Conservation (phyloP, 2,329 filamentous ascomycete species). For the Fusarium duplospermum region DNA sequence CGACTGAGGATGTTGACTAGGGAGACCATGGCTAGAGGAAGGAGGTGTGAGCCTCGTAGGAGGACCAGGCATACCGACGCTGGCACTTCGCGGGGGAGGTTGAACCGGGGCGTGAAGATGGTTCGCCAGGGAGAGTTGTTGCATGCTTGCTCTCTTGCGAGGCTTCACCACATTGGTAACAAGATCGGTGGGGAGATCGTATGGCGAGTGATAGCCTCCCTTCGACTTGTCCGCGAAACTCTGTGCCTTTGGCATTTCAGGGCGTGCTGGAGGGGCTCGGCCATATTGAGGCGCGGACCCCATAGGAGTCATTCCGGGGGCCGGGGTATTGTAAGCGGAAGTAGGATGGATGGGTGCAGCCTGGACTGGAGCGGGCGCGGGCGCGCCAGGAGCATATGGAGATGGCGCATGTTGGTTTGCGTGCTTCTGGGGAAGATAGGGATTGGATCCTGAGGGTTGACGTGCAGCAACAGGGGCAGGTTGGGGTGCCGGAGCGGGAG, state of each 20-base stretch:
- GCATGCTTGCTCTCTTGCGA: slow-evolving; percentile 71
- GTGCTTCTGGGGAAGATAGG: slow-evolving; percentile 44
- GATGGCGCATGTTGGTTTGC: slow-evolving; percentile 29
- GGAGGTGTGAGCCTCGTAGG: slow-evolving; percentile 45
- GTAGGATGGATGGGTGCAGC: slow-evolving; percentile 18
- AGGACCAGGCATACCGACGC: slow-evolving; percentile 57
- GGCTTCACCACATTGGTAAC: slow-evolving; percentile 66
- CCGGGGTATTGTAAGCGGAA: slow-evolving; percentile 38
- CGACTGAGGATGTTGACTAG: slow-evolving; percentile 47
- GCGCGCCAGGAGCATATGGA: slow-evolving; percentile 38
- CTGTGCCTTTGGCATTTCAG: slow-evolving; percentile 70
- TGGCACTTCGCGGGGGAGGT: slow-evolving; percentile 69
- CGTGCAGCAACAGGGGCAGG: slow-evolving; percentile 10
- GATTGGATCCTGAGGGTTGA: slow-evolving; percentile 32
- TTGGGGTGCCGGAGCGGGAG: slow-evolving; percentile 17
- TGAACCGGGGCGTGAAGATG: slow-evolving; percentile 53
- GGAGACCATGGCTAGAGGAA: slow-evolving; percentile 49
- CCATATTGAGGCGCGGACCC: slow-evolving; percentile 51
- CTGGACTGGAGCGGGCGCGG: slow-evolving; percentile 6
- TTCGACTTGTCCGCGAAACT: slow-evolving; percentile 94
- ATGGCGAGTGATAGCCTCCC: slow-evolving; percentile 92
- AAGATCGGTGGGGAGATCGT: slow-evolving; percentile 93
- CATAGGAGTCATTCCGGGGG: slow-evolving; percentile 39
- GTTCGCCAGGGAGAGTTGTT: slow-evolving; percentile 61
- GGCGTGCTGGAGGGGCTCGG: slow-evolving; percentile 50